phyloP scores from a whole-genome alignment of 129 eudicot species.

The Centella asiatica region DNA sequence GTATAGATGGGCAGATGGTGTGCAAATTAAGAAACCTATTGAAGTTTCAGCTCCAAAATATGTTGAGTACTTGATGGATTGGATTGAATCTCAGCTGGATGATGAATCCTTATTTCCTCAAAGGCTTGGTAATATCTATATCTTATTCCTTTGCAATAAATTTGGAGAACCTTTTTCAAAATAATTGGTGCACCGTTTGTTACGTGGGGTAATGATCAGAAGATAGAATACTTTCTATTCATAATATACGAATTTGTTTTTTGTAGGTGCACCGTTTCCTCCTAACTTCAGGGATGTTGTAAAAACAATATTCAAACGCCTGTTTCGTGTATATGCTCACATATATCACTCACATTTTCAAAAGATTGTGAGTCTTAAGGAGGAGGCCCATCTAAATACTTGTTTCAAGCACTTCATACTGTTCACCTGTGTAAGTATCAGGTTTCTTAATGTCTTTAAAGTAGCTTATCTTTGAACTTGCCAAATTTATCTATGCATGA shows the following conservation, averaged over 20 bases:
- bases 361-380: conserved; percentile 84
- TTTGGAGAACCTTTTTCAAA: background rate
- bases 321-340: conserved; percentile 90
- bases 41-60: conserved; percentile 99
- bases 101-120: conserved; percentile 93
- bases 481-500: background rate
- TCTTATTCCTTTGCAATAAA: background rate
- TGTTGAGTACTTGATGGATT: conserved; percentile 89
- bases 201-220: background rate
- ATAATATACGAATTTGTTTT: background rate
- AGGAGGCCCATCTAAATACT: conserved; percentile 90
- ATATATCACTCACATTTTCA: conserved; percentile 90
- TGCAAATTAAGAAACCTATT: conserved; percentile 87
- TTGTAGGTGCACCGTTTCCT: conserved; percentile 83
- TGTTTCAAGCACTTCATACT: conserved; percentile 96
- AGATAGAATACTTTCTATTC: background rate
- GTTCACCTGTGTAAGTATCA: conserved; percentile 71
- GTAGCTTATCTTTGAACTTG: background rate
- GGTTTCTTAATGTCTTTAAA: background rate
- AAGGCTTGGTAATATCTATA: conserved; percentile 61
- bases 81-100: conserved; percentile 91
- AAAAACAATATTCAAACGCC: conserved; percentile 79
- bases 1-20: conserved; percentile 96
- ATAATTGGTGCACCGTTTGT: no score
- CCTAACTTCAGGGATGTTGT: conserved; percentile 87